Conservation (phyloP, 352 stramenopile genomes). For the Phytopythium helicoides region DNA sequence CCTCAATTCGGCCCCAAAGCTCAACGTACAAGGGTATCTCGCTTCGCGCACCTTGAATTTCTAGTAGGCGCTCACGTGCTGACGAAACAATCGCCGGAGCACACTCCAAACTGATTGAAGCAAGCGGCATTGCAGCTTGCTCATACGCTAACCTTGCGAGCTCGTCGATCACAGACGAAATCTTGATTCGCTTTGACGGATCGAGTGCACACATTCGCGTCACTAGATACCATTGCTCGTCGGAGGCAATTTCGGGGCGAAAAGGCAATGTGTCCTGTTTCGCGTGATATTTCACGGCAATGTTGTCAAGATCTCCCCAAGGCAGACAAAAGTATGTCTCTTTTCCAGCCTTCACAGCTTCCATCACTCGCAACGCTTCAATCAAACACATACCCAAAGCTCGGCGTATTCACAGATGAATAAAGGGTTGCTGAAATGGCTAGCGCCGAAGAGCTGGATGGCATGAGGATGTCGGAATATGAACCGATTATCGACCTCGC, state of each 20-base stretch:
- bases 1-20: too few relatives aligned
- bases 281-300: neutral
- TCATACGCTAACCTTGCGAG: neutral
- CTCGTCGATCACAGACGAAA: constrained; percentile 1
- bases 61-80: too few relatives aligned
- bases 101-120: too few relatives aligned
- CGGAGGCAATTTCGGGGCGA: neutral
- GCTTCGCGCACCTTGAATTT: too few relatives aligned
- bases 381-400: constrained; percentile 16
- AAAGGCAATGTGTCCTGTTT: neutral
- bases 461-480: constrained; percentile 14
- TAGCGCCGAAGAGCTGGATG: constrained; percentile 15
- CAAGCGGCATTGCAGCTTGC: too few relatives aligned
- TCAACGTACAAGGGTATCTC: too few relatives aligned
- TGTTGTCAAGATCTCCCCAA: neutral
- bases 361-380: constrained; percentile 7
- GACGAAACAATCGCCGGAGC: too few relatives aligned
- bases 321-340: neutral
- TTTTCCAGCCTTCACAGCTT: neutral
- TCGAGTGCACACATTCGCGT: neutral
- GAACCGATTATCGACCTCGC: constrained; percentile 8
- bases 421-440: constrained; percentile 11
- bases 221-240: neutral
- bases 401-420: constrained; percentile 24
- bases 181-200: neutral